Evolutionary conservation across 2,329 filamentous ascomycete species (phyloP).

Genomic region (Rhexocercosporidium sp.): DNA sequence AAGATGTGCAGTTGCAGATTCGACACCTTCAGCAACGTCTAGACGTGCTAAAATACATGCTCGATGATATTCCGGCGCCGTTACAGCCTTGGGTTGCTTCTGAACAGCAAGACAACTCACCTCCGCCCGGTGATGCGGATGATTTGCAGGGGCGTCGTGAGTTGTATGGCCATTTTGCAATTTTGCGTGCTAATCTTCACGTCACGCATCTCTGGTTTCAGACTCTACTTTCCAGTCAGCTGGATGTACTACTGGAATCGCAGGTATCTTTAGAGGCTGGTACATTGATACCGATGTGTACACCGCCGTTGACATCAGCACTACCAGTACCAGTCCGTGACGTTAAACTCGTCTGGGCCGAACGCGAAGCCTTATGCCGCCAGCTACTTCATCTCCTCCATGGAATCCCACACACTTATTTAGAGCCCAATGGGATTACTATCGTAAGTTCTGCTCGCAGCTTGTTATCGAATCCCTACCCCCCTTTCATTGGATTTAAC

Average conservation of each 20-base stretch:
- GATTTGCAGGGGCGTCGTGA: background rate
- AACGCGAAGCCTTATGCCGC: background rate
- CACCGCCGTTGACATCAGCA: no score
- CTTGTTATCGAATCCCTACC: no score
- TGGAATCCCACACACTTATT: background rate
- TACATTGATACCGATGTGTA: no score
- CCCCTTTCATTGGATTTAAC: no score
- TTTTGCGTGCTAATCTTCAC: background rate
- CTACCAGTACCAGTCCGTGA: background rate
- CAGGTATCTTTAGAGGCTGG: no score
- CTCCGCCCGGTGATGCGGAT: no score
- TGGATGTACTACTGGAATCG: background rate
- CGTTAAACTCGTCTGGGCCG: background rate
- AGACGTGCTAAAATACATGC: background rate
- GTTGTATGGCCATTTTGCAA: background rate
- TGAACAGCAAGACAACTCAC: background rate
- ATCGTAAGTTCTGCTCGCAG: background rate
- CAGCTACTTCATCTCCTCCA: background rate
- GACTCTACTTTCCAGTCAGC: background rate
- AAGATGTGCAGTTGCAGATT: background rate
- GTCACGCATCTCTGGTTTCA: background rate
- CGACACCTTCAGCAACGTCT: background rate
- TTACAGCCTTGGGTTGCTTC: background rate
- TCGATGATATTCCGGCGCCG: background rate
- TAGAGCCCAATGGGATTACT: background rate